Base-by-base conservation (phyloP, 371 early-diverging fungal genomes). In the Syncephalastrum contaminatum region DNA sequence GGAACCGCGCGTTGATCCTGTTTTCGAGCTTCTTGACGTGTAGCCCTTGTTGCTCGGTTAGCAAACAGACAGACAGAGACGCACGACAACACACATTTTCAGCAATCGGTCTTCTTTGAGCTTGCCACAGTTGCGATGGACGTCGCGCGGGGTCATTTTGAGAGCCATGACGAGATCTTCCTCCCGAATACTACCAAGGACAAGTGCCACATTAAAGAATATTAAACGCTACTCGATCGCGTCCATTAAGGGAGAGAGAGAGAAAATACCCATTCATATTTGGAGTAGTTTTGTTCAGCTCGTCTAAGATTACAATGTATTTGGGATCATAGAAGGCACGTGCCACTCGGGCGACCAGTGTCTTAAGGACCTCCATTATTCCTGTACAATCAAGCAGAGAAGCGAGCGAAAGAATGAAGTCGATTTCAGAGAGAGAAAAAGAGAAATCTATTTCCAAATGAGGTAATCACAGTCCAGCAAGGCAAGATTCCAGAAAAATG, bases 251-350 rank as follows among this genome's bases (percentile, higher is more conserved):
- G 15, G 20, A 53, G 40, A 24, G 43, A 1, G 39, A 39, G 12
- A 41, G 20, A 40, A 16, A 36, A 70, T 76, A 83, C 82, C 66
- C 77, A 59, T 70, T 75, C 46, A 52, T 60, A 44, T 71, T 75
- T 42, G 75, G 75, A 24, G 75, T 64, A 20, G 75, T 67, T 54
- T 77, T 75, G 56, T 82, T 84, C 22, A 96, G 82, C 30, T 88
- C 80, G 73, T 93, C 93, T 58, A 96, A 72, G 36, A 93, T 88
- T 45, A 92, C 83, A 62, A 94, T 85, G 51, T 84, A 86, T 53
- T 81, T 78, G 8, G 89, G 87, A 60, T 89, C 85, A 69, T 93
- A 94, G 66, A 92, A 96, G 3, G 92, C 91, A 43, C 95, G 84
- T 5, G 88, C 88, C 16, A 96, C 93, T 61, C 89, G 75, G 50